Evolutionary conservation across 768 basidiomycete genomes (phyloP).

Genomic region (Lepiota venenata): DNA sequence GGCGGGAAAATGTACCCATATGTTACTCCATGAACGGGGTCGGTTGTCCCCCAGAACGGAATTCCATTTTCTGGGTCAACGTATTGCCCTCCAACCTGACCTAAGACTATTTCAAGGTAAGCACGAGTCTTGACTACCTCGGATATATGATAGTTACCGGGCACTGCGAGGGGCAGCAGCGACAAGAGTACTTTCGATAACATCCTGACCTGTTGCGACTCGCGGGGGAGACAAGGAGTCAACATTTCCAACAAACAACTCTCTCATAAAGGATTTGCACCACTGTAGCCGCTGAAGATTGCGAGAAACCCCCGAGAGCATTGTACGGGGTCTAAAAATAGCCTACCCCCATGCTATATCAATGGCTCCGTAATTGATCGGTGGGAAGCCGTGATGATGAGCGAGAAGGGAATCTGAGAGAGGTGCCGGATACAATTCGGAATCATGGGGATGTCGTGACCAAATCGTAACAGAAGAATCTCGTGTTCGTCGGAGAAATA

Average conservation of each 20-base stretch:
- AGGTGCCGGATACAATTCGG: no score
- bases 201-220: neutral
- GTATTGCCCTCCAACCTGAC: conserved; percentile 21
- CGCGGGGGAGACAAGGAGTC: neutral
- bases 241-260: neutral
- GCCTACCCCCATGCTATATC: neutral
- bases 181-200: neutral
- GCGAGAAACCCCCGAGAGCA: neutral
- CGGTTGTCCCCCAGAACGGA: conserved; percentile 43
- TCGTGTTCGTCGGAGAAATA: no score
- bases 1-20: conserved; percentile 55
- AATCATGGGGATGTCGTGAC: no score
- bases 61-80: conserved; percentile 55
- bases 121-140: no score
- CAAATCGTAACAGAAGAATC: no score
- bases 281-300: no score
- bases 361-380: no score
- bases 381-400: no score
- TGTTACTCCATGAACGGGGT: conserved; percentile 37
- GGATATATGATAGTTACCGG: neutral
- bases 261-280: no score
- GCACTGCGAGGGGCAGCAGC: neutral
- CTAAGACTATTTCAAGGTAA: neutral
- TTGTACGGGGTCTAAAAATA: neutral
- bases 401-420: no score